A percentile compares a stretch with the other conserved stretches of the same genome.
Evolutionary conservation across 768 basidiomycete species (phyloP).

Genomic region (Cubamyces lactineus): DNA sequence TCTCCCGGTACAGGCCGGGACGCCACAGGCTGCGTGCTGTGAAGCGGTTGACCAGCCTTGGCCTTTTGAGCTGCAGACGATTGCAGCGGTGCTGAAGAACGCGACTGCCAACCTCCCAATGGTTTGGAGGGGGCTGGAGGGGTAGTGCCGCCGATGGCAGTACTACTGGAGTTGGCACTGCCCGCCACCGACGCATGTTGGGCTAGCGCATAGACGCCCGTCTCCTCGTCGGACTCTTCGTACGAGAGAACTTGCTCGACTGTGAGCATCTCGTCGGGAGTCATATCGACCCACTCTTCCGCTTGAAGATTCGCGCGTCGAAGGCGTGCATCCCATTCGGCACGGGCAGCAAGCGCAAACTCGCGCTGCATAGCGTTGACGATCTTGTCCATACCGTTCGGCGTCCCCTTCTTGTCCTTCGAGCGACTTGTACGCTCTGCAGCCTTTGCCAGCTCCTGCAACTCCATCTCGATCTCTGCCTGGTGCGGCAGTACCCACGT

Average conservation of each 20-base stretch:
- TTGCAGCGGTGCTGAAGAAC: background rate
- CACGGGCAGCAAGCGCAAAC: constrained; percentile 17
- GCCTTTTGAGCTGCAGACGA: background rate
- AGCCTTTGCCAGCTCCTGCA: constrained; percentile 8
- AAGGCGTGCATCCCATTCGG: constrained; percentile 23
- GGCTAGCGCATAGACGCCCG: constrained; percentile 1
- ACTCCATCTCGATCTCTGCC: constrained; percentile 8
- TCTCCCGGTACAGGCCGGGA: constrained; percentile 5
- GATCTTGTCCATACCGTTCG: constrained; percentile 10
- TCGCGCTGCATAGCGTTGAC: constrained; percentile 16
- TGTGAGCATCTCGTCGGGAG: constrained; percentile 14
- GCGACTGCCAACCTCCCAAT: constrained; percentile 1
- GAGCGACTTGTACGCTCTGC: constrained; percentile 15
- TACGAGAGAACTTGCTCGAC: constrained; percentile 22
- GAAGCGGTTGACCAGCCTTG: background rate
- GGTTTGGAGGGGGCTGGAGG: background rate
- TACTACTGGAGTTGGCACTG: constrained; percentile 1
- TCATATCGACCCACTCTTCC: constrained; percentile 26
- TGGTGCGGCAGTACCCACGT: constrained; percentile 17
- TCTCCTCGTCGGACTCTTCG: constrained; percentile 16
- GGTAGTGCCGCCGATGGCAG: background rate
- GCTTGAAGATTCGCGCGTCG: constrained; percentile 17
- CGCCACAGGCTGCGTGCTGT: constrained; percentile 8
- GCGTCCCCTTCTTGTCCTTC: constrained; percentile 8
- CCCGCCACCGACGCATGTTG: background rate